Evolutionary conservation across 31 red algal genomes (phyloP).

Genomic region (Pterothamnion heteromorphum): DNA sequence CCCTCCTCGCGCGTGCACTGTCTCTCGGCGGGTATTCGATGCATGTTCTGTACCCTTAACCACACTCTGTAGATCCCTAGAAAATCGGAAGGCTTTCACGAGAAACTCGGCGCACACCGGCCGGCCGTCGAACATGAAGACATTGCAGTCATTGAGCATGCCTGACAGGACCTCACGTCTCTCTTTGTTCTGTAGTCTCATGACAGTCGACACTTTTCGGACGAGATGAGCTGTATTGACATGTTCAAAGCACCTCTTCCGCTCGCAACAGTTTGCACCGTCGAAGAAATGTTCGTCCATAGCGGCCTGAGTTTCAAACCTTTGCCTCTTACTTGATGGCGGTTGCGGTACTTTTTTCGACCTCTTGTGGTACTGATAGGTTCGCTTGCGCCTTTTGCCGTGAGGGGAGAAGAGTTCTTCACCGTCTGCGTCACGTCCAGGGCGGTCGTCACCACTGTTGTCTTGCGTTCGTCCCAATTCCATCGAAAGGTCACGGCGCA

Average conservation of each 20-base stretch:
- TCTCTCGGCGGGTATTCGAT: neutral
- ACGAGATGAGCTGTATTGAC: neutral
- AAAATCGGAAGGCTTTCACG: neutral
- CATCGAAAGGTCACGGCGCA: neutral
- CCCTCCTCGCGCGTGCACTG: neutral
- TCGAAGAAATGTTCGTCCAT: neutral
- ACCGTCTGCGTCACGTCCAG: too few relatives aligned
- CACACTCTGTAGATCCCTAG: neutral
- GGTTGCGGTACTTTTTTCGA: neutral
- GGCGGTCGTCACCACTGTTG: too few relatives aligned
- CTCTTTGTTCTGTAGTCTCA: neutral
- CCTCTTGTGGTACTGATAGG: neutral
- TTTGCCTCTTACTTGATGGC: neutral
- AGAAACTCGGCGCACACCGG: neutral
- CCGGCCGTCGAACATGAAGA: neutral
- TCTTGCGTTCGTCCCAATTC: neutral
- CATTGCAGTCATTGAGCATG: neutral
- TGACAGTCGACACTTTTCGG: neutral
- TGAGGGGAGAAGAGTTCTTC: too few relatives aligned
- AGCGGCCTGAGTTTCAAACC: neutral
- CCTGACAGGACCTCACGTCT: neutral
- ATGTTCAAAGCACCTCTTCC: neutral
- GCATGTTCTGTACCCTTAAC: neutral
- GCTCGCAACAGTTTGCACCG: neutral
- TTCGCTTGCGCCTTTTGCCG: neutral